Percentiles rank a stretch among this genome's conserved stretches.
These are phyloP conservation scores for Dendrostoma leiphaemia DNA, from an alignment of 2,329 filamentous ascomycete species.

Conservation along the genomic window DNA sequence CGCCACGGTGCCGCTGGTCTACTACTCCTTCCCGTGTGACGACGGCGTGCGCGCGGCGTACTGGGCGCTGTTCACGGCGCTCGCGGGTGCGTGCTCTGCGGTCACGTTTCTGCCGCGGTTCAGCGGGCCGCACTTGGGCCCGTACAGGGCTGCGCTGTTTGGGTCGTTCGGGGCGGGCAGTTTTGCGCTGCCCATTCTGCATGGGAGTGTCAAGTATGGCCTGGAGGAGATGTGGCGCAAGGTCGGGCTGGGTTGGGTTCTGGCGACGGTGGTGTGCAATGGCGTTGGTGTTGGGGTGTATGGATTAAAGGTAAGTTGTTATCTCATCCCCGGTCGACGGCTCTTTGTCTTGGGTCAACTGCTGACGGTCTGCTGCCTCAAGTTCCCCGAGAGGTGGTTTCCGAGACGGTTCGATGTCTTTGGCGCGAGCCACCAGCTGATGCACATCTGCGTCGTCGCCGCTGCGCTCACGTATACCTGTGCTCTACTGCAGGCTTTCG, in stretches of 20 bases:
- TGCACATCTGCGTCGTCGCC: conserved; percentile 45
- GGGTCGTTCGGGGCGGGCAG: conserved; percentile 37
- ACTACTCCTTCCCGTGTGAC: conserved; percentile 49
- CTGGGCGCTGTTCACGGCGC: conserved; percentile 30
- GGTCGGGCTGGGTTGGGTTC: conserved; percentile 40
- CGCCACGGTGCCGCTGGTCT: conserved; percentile 57
- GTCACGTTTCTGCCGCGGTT: conserved; percentile 36
- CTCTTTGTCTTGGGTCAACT: background rate
- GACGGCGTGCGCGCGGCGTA: conserved; percentile 33
- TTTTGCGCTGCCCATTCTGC: conserved; percentile 37
- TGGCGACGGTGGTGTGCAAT: conserved; percentile 36
- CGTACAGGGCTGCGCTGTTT: conserved; percentile 38
- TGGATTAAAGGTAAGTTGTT: conserved; percentile 27
- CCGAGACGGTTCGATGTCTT: conserved; percentile 43
- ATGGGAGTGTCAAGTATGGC: conserved; percentile 34
- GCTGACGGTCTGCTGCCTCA: background rate
- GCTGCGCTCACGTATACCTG: conserved; percentile 36
- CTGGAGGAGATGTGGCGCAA: conserved; percentile 32
- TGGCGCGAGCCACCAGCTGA: conserved; percentile 46
- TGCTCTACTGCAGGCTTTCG: conserved; percentile 35
- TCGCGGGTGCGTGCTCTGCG: conserved; percentile 36
- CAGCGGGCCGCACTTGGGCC: conserved; percentile 35
- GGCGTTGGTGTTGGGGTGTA: conserved; percentile 37
- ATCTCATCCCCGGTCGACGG: background rate
- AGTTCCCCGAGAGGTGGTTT: conserved; percentile 43